Evolutionary conservation across 139 green algal species (phyloP).

Genomic region (Tetratostichococcus sp.): DNA sequence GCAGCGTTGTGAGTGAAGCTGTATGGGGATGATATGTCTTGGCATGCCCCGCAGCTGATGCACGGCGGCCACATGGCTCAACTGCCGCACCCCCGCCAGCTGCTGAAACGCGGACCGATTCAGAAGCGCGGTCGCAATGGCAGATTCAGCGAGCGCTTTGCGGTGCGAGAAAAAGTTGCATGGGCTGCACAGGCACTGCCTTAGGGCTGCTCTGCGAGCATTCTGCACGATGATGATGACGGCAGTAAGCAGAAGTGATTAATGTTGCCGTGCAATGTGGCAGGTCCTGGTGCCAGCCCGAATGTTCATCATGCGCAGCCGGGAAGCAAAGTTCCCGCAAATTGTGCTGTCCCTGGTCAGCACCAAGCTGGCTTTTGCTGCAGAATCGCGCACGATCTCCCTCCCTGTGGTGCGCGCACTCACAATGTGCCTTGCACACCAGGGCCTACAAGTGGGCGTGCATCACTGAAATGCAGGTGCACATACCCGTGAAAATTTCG

Average conservation of each 20-base stretch:
- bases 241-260: too few species aligned
- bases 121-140: background rate
- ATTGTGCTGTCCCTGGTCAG: background rate
- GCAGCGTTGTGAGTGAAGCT: too few species aligned
- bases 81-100: background rate
- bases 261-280: too few species aligned
- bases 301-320: background rate
- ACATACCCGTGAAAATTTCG: background rate
- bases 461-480: background rate
- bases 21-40: too few species aligned
- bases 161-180: background rate
- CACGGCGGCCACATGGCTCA: background rate
- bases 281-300: background rate
- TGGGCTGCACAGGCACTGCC: background rate
- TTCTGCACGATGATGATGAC: too few species aligned
- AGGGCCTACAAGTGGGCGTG: background rate
- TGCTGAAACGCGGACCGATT: background rate
- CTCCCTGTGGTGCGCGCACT: background rate
- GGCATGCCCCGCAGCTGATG: background rate
- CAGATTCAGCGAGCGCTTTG: background rate
- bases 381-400: background rate
- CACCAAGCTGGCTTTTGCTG: background rate
- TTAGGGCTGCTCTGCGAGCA: too few species aligned
- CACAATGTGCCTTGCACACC: background rate
- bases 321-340: background rate